A percentile compares a stretch with the other conserved stretches of the same genome.
phyloP scores from a whole-genome alignment of 495 filamentous ascomycete species.

The Xylaria venustula region DNA sequence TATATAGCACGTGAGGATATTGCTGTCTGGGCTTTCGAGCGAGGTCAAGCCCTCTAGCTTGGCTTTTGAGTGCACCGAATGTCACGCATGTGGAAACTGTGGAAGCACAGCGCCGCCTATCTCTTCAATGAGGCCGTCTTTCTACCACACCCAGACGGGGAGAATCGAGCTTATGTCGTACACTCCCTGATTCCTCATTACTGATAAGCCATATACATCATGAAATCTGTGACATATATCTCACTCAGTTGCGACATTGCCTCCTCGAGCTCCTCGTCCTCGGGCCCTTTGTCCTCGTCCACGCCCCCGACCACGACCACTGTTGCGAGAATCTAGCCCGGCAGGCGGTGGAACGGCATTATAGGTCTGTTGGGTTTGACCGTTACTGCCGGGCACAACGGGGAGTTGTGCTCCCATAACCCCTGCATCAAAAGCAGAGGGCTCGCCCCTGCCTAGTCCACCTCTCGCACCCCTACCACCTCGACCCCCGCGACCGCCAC shows the following conservation, averaged over 20 bases:
- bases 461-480: slow-evolving; percentile 30
- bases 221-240: too few relatives aligned
- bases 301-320: slow-evolving; percentile 56
- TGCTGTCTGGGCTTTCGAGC: too few relatives aligned
- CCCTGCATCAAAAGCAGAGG: slow-evolving; percentile 18
- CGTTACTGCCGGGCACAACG: not conserved
- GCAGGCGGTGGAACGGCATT: slow-evolving; percentile 77
- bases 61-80: too few relatives aligned
- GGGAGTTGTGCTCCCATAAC: not conserved
- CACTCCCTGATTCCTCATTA: too few relatives aligned
- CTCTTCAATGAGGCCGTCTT: too few relatives aligned
- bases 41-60: too few relatives aligned
- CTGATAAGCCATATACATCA: too few relatives aligned
- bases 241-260: not conserved
- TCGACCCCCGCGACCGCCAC: slow-evolving; percentile 35
- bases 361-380: slow-evolving; percentile 56
- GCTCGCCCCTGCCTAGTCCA: slow-evolving; percentile 29
- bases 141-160: too few relatives aligned
- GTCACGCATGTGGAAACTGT: too few relatives aligned
- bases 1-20: too few relatives aligned
- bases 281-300: slow-evolving; percentile 34
- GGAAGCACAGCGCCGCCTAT: too few relatives aligned
- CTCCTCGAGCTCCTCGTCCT: slow-evolving; percentile 35
- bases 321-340: slow-evolving; percentile 56
- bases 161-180: too few relatives aligned